Base-by-base conservation (phyloP, 2,329 filamentous ascomycete genomes). In the Polytolypa hystricis region DNA sequence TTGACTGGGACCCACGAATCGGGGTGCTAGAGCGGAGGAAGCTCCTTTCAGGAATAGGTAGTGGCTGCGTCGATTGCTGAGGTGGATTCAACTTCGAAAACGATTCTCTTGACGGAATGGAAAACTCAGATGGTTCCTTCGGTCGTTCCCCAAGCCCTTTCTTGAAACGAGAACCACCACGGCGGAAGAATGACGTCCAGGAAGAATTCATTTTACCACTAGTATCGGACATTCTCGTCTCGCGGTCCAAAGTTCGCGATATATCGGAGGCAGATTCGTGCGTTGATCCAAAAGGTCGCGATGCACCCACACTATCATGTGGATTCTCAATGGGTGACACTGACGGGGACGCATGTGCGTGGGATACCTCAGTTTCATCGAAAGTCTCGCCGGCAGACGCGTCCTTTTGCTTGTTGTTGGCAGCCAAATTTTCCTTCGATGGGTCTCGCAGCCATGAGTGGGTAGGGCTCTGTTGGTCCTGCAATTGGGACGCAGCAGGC, bases 51-150 rank as follows among this genome's bases (percentile, higher is more conserved):
- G 59, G 54, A 20, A 58, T 51, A 8, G 57, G 48, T 3, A 60
- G 55, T 9, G 55, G 46, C 4, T 25, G 48, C 16, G 69, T 56
- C 38, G 71, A 68, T 32, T 67, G 60, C 12, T 70, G 69, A 18
- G 65, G 62, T 36, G 60, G 64, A 53, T 53, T 59, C 39, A 77
- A 65, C 44, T 65, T 69, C 43, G 71, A 69, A 62, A 94, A 89
- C 11, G 87, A 93, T 52, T 94, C 87, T 44, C 86, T 74, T 1
- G 87, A 94, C 0, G 85, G 84, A 51, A 94, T 94, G 4, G 85
- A 86, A 54, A 93, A 91, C n/a, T 87, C 86, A 0, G 84, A 81
- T 2, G 54, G 68, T 43, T 54, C 71, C 60, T 63, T 62, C 41
- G 61, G 65, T 30, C 60, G 56, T 17, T 65, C 62, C 18, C 53